phyloP scores from a whole-genome alignment of 139 green algal genomes.

The Microglena sp. region DNA sequence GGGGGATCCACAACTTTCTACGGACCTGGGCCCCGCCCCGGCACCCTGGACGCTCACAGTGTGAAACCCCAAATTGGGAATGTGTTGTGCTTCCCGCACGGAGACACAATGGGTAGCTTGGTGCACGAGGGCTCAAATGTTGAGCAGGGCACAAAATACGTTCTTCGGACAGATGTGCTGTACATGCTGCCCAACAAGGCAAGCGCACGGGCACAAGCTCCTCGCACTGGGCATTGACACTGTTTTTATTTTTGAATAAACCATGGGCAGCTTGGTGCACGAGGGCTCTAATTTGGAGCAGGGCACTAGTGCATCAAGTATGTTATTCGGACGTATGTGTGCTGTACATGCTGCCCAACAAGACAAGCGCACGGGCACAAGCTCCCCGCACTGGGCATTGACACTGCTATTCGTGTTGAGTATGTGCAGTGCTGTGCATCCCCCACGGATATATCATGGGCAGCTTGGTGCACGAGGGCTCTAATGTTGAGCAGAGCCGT shows the following conservation, averaged over 20 bases:
- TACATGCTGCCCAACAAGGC: constrained; percentile 30
- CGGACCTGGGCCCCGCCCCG: constrained; percentile 9
- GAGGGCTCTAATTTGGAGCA: constrained; percentile 21
- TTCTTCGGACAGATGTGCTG: constrained; percentile 40
- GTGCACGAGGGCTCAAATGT: constrained; percentile 30
- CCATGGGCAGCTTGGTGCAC: constrained; percentile 29
- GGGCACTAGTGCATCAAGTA: constrained; percentile 31
- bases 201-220: neutral
- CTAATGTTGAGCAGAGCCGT: constrained; percentile 15
- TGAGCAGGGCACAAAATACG: constrained; percentile 24
- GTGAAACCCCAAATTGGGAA: constrained; percentile 22
- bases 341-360: constrained; percentile 47
- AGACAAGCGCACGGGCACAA: no score
- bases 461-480: constrained; percentile 34
- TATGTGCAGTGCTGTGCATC: constrained; percentile 47
- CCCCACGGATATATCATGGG: constrained; percentile 39
- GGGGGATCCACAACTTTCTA: constrained; percentile 46
- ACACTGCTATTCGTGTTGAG: no score
- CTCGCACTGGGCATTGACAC: neutral
- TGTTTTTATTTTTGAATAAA: no score
- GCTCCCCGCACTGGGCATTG: no score
- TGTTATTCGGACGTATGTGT: constrained; percentile 39
- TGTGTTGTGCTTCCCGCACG: constrained; percentile 48
- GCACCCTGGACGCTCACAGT: constrained; percentile 28
- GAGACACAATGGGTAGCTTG: constrained; percentile 32